A percentile compares a stretch with the other conserved stretches of the same genome.
These are phyloP conservation scores for Anisodus acutangulus DNA, from an alignment of 257 asterid genomes.

Conservation along the genomic window DNA sequence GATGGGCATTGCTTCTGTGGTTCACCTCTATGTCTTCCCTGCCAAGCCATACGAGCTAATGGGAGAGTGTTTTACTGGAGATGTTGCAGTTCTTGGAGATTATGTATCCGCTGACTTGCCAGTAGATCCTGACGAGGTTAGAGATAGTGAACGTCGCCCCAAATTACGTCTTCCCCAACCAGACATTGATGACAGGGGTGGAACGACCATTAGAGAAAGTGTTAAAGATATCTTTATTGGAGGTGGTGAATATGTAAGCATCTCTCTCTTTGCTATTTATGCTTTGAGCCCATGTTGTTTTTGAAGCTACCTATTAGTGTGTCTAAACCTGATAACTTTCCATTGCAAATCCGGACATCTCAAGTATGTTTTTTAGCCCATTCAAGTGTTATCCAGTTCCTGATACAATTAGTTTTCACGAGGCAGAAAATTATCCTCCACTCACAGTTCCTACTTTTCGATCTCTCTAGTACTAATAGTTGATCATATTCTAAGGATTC, in stretches of 20 bases:
- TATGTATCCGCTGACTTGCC: constrained; percentile 94
- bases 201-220: constrained; percentile 86
- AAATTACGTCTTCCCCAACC: constrained; percentile 90
- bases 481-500: not conserved
- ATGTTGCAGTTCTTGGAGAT: constrained; percentile 91
- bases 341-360: not conserved
- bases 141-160: constrained; percentile 96
- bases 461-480: not conserved
- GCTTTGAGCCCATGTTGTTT: not conserved
- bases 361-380: not conserved
- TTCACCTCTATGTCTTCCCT: constrained; percentile 94
- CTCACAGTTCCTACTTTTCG: not conserved
- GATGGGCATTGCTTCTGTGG: constrained; percentile 96
- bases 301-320: constrained; percentile 1
- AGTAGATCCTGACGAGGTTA: constrained; percentile 89
- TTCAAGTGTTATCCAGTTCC: not conserved
- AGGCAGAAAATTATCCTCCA: not conserved
- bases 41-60: constrained; percentile 92
- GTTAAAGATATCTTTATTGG: constrained; percentile 88
- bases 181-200: constrained; percentile 56
- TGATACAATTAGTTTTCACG: not conserved
- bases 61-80: constrained; percentile 85
- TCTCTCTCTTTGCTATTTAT: constrained; percentile 18
- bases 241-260: constrained; percentile 90
- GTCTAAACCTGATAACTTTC: not conserved